These are phyloP conservation scores for Colletotrichum sp. DNA, from an alignment of 2,329 filamentous ascomycete species.

Conservation along the genomic window DNA sequence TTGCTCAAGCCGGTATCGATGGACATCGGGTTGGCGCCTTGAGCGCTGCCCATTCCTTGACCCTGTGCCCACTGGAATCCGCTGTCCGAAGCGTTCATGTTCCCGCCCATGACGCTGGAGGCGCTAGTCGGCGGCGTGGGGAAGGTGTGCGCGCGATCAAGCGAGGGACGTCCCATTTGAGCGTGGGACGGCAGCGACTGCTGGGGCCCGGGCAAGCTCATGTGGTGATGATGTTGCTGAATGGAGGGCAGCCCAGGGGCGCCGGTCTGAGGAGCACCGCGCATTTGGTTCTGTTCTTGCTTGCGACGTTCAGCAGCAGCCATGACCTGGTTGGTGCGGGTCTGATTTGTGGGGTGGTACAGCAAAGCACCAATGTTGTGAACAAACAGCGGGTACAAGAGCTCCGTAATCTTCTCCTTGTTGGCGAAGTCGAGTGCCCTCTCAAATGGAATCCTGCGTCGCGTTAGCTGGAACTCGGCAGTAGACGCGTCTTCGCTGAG, in stretches of 20 bases:
- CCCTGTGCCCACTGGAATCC: slow-evolving; percentile 79
- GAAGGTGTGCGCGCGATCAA: slow-evolving; percentile 91
- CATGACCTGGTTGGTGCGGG: slow-evolving; percentile 83
- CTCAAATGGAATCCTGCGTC: slow-evolving; percentile 94
- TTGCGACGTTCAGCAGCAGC: slow-evolving; percentile 82
- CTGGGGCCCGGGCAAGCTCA: slow-evolving; percentile 61
- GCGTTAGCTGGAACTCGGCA: neutral
- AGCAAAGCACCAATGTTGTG: slow-evolving; percentile 94
- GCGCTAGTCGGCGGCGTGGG: slow-evolving; percentile 92
- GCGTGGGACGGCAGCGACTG: slow-evolving; percentile 68
- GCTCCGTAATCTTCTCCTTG: slow-evolving; percentile 98
- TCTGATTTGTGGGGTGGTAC: slow-evolving; percentile 92
- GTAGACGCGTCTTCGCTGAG: neutral
- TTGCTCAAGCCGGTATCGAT: slow-evolving; percentile 83
- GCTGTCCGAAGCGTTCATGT: slow-evolving; percentile 72
- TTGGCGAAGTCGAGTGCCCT: slow-evolving; percentile 98
- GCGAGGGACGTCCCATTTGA: slow-evolving; percentile 73
- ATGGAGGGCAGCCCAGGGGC: slow-evolving; percentile 68
- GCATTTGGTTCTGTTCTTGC: slow-evolving; percentile 70
- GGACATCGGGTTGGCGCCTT: slow-evolving; percentile 73
- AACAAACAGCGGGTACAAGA: slow-evolving; percentile 94
- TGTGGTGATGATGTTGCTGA: slow-evolving; percentile 67
- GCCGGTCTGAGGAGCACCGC: slow-evolving; percentile 57
- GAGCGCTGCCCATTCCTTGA: slow-evolving; percentile 64
- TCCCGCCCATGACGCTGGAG: slow-evolving; percentile 77